Percentiles rank a stretch among this genome's conserved stretches.
Conservation (phyloP, 106 monocot genomes). For the Alisma plantagoaquatica region DNA sequence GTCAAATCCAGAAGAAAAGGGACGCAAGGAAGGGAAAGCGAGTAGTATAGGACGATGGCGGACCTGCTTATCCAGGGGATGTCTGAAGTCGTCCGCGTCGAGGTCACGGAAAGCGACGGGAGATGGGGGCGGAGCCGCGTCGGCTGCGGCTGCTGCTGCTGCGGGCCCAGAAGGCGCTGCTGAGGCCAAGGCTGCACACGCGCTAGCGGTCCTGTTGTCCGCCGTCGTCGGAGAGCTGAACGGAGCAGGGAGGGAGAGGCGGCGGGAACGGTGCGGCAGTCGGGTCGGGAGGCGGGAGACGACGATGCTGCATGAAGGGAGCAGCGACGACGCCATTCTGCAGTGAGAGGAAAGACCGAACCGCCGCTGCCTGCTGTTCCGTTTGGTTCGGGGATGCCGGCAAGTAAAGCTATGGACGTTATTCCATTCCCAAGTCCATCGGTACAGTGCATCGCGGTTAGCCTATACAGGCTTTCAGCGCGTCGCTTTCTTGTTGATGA, state of each 20-base stretch:
- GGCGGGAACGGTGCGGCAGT: not conserved
- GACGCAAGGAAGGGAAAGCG: not conserved
- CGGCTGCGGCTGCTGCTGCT: no score
- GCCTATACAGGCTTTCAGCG: no score
- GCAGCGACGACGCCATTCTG: conserved; percentile 3
- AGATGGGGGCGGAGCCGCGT: not conserved
- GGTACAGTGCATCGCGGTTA: no score
- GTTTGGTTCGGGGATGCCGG: no score
- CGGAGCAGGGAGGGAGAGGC: not conserved
- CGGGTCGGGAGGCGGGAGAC: not conserved
- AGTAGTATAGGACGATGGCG: not conserved
- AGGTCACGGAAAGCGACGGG: conserved; percentile 50
- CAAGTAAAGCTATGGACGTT: no score
- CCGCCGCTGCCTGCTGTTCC: not conserved
- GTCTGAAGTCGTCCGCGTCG: conserved; percentile 95
- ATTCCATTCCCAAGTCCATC: no score
- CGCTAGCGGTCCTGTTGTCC: not conserved
- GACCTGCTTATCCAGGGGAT: conserved; percentile 93
- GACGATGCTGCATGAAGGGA: not conserved
- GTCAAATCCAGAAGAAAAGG: not conserved
- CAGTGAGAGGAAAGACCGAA: not conserved
- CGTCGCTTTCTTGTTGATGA: no score
- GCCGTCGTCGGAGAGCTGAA: not conserved
- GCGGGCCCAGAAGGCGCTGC: not conserved
- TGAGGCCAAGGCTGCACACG: not conserved